Evolutionary conservation across 1,284 basidiomycete species (phyloP).

Genomic region (Cutaneotrichosporon cutaneum): DNA sequence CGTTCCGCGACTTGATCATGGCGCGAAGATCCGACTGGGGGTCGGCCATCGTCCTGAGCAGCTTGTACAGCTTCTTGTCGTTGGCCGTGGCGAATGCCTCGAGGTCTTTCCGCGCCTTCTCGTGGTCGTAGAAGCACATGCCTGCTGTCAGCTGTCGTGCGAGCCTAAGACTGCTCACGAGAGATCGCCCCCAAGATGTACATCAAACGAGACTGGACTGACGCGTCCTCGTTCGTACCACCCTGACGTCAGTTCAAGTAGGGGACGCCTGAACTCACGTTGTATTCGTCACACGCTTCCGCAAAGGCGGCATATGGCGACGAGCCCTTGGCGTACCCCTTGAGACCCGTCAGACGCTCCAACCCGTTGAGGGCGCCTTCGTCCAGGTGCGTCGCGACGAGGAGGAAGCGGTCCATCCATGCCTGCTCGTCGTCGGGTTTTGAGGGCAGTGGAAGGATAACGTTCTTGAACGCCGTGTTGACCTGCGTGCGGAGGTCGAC

Average conservation of each 20-base stretch:
- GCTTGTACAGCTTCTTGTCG: conserved; percentile 79
- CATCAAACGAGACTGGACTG: conserved; percentile 61
- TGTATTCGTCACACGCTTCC: conserved; percentile 70
- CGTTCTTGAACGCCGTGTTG: conserved; percentile 59
- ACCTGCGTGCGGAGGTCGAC: conserved; percentile 58
- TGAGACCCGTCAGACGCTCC: conserved; percentile 64
- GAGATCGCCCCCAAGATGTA: conserved; percentile 56
- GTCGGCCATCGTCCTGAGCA: conserved; percentile 78
- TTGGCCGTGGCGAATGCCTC: conserved; percentile 81
- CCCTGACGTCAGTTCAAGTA: conserved; percentile 59
- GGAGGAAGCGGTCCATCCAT: conserved; percentile 82
- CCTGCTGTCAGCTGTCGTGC: conserved; percentile 19
- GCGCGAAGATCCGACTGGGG: conserved; percentile 76
- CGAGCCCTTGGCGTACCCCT: conserved; percentile 44
- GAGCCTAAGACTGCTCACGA: conserved; percentile 15
- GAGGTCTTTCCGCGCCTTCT: conserved; percentile 75
- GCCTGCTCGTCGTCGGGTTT: conserved; percentile 64
- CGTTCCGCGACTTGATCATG: conserved; percentile 75
- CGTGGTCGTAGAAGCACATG: conserved; percentile 63
- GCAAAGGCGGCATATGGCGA: conserved; percentile 58
- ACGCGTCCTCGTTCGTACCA: conserved; percentile 77
- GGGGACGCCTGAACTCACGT: conserved; percentile 59
- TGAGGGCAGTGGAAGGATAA: conserved; percentile 78
- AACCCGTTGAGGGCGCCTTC: conserved; percentile 62
- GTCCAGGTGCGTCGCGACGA: conserved; percentile 70